Base-by-base conservation (phyloP, 768 basidiomycete genomes). In the Pleurotus citrinopileatus region DNA sequence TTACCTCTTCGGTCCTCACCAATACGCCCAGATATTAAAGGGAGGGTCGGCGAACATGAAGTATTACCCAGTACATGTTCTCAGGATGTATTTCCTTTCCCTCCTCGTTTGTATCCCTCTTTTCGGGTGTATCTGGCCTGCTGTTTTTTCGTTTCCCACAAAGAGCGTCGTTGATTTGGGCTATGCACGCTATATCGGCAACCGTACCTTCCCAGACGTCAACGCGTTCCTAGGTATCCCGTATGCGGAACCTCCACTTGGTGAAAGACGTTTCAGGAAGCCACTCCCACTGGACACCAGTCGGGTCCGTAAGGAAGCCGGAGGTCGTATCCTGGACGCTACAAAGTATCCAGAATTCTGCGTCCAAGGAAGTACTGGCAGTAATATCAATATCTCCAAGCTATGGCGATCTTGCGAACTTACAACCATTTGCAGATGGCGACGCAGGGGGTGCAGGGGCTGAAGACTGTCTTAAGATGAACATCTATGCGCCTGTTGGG, bases 401-500 rank as follows among this genome's bases (percentile, higher is more conserved):
- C 13, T 17, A n/a, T 53, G 25, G n/a, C 4, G 3, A 3, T 34
- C 15, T 42, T 2, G 26, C 13, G 17, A 29, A n/a, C n/a, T n/a
- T n/a, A n/a, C n/a, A n/a, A n/a, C n/a, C n/a, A n/a, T n/a, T n/a
- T 22, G 15, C 56, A 83, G 79, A 42, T 17, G 79, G 78, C 7
- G 83, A 83, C 59, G 73, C 78, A 22, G 83, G 84, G 44, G 83
- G 84, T 25, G 81, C 82, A 10, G 84, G 86, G 10, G 79, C 77
- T 38, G 84, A 87, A 66, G 84, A 86, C 57, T 87, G 83, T 57
- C 65, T 87, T 27, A 85, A 86, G 44, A 68, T 86, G 17, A 84
- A 87, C 61, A 73, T 87, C 10, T 86, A 86, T 54, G 67, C 80
- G 8, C 84, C 85, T 2, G 66, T 70, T 5, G 73, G 74, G 6